These are phyloP conservation scores for Suillus occidentalis DNA, from an alignment of 768 basidiomycete species.

Conservation along the genomic window DNA sequence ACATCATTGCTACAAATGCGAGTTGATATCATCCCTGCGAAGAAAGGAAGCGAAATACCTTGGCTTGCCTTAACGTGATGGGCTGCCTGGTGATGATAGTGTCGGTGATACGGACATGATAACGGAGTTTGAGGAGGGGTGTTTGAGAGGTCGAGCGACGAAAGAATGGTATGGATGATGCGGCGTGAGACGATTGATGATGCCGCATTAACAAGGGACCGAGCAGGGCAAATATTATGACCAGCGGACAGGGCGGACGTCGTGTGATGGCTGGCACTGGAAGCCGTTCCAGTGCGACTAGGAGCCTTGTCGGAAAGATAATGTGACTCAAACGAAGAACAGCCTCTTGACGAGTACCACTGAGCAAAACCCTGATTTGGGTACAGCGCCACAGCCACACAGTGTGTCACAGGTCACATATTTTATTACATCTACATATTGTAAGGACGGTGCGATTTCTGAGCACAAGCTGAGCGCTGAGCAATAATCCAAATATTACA, in stretches of 20 bases:
- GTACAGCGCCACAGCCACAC: too few species aligned
- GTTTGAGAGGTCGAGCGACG: slow-evolving; percentile 87
- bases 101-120: slow-evolving; percentile 50
- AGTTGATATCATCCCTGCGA: too few species aligned
- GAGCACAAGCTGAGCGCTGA: too few species aligned
- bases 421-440: too few species aligned
- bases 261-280: slow-evolving; percentile 71
- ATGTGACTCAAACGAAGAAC: too few species aligned
- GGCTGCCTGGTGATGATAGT: slow-evolving; percentile 49
- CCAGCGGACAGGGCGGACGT: slow-evolving; percentile 54
- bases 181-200: slow-evolving; percentile 80
- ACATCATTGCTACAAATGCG: too few species aligned
- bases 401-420: too few species aligned
- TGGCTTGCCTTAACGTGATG: slow-evolving; percentile 42
- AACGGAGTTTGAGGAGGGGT: slow-evolving; percentile 43
- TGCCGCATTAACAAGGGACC: slow-evolving; percentile 79
- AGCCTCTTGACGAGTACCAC: too few species aligned
- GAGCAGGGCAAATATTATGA: slow-evolving; percentile 58
- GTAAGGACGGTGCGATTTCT: too few species aligned
- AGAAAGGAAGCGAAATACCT: too few species aligned
- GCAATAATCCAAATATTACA: too few species aligned
- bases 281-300: slow-evolving; percentile 74
- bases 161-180: slow-evolving; percentile 92
- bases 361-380: too few species aligned
- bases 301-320: slow-evolving; percentile 59